Percentiles rank a stretch among this genome's conserved stretches.
Conservation (phyloP, 2,329 filamentous ascomycete genomes). For the Venturia pyrina region DNA sequence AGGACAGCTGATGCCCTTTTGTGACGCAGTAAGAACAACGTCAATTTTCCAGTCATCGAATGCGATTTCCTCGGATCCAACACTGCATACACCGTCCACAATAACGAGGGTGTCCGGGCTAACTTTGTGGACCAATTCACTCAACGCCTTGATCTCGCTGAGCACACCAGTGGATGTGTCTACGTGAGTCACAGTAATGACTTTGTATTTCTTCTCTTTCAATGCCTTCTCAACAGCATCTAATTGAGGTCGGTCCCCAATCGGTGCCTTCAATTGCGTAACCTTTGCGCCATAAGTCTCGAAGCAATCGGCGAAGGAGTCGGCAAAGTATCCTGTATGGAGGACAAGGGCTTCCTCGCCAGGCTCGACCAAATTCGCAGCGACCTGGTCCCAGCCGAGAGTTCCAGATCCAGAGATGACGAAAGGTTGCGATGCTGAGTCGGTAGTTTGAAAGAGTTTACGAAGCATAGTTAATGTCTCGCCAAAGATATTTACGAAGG, state of each 20-base stretch:
- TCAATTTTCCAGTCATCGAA: constrained; percentile 95
- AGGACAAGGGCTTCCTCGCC: constrained; percentile 88
- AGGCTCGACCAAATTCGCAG: constrained; percentile 82
- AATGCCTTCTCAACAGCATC: constrained; percentile 82
- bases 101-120: constrained; percentile 86
- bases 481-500: constrained; percentile 83
- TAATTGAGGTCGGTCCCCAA: constrained; percentile 79
- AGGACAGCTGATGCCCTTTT: constrained; percentile 94
- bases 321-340: constrained; percentile 94
- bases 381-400: constrained; percentile 90
- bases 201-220: constrained; percentile 84
- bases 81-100: constrained; percentile 94
- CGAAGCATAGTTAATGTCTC: constrained; percentile 81
- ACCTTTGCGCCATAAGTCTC: constrained; percentile 82
- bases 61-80: constrained; percentile 88
- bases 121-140: constrained; percentile 72
- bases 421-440: constrained; percentile 77
- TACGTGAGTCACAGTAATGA: constrained; percentile 90
- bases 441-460: constrained; percentile 85
- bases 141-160: constrained; percentile 76
- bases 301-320: constrained; percentile 88
- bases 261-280: constrained; percentile 79
- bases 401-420: constrained; percentile 91
- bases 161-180: constrained; percentile 96
- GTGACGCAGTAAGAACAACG: constrained; percentile 83